phyloP scores from a whole-genome alignment of 257 asterid species.

The Agastache rugosa region DNA sequence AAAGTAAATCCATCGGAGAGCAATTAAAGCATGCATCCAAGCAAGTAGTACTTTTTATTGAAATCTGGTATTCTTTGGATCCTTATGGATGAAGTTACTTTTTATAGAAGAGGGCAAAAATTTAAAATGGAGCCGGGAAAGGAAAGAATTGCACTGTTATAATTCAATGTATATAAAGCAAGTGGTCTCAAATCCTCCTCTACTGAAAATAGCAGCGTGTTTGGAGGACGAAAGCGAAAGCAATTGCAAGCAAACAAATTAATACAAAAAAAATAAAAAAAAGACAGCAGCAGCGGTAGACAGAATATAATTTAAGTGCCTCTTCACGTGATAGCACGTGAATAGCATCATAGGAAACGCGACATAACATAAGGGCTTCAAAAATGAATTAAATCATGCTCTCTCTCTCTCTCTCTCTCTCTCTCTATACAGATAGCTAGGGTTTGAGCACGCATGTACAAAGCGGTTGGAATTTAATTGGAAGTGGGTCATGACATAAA shows the following conservation, averaged over 20 bases:
- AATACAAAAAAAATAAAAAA: too few species aligned
- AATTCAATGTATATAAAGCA: neutral
- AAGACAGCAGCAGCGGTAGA: neutral
- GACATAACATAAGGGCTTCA: neutral
- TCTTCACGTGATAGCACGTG: neutral
- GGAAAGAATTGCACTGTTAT: neutral
- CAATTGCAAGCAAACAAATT: neutral
- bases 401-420: neutral
- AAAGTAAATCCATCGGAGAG: too few species aligned
- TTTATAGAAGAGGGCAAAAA: too few species aligned
- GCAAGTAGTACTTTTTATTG: too few species aligned
- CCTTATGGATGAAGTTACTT: too few species aligned
- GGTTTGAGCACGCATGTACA: conserved; percentile 14
- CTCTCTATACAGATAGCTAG: neutral
- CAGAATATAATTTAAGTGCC: neutral
- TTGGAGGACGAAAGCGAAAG: conserved; percentile 9
- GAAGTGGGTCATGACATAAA: conserved; percentile 24
- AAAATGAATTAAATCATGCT: too few species aligned
- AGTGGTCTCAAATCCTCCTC: neutral
- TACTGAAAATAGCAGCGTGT: neutral
- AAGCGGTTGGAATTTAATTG: neutral
- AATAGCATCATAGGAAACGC: neutral
- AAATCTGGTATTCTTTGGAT: too few species aligned
- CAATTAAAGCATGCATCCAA: too few species aligned
- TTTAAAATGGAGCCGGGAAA: too few species aligned